phyloP scores from a whole-genome alignment of 768 basidiomycete species.

The Tulasnella sp. region DNA sequence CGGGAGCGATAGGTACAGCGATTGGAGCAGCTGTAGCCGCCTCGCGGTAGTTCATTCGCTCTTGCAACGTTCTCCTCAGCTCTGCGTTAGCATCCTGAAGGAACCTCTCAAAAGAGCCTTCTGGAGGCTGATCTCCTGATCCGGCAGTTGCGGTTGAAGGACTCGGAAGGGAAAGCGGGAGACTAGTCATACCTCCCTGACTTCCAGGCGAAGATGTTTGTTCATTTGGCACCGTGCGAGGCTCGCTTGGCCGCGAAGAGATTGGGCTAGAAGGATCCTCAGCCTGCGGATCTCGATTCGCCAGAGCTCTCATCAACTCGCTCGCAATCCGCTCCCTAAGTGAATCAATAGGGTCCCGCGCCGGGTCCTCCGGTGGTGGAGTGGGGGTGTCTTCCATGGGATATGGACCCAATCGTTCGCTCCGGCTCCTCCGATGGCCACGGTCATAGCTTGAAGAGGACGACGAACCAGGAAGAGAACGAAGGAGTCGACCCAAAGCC shows the following conservation, averaged over 20 bases:
- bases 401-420: background rate
- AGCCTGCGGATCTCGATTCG: slow-evolving; percentile 1
- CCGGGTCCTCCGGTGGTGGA: background rate
- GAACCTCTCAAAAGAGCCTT: slow-evolving; percentile 62
- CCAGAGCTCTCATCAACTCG: slow-evolving; percentile 23
- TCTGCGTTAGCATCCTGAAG: slow-evolving; percentile 73
- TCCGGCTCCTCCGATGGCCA: background rate
- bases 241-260: background rate
- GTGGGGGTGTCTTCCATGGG: background rate
- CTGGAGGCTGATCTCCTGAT: background rate
- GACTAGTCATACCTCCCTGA: background rate
- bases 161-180: background rate
- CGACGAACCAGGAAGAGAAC: background rate
- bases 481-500: background rate
- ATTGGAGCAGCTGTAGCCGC: slow-evolving; percentile 6
- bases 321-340: slow-evolving; percentile 21
- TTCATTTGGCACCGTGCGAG: background rate
- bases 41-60: slow-evolving; percentile 29
- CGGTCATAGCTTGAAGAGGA: background rate
- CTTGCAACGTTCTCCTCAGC: slow-evolving; percentile 58
- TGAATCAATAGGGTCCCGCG: slow-evolving; percentile 18
- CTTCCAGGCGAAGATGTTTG: background rate
- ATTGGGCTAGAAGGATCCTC: background rate
- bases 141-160: background rate
- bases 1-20: background rate